phyloP scores from a whole-genome alignment of 78 protist species.

The Dictyostelium capitatum region DNA sequence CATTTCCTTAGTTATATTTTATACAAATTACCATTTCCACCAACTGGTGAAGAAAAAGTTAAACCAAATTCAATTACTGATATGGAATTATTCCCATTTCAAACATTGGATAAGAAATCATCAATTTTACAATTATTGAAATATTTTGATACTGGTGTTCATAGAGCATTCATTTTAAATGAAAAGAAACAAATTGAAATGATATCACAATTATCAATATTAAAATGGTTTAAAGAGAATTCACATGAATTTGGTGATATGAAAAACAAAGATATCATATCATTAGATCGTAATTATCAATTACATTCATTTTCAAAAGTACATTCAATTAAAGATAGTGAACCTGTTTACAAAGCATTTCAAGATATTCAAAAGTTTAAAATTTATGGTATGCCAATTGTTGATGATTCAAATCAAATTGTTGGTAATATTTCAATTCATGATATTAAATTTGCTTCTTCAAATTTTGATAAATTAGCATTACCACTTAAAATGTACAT shows the following conservation, averaged over 20 bases:
- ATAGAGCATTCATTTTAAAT: slow-evolving; percentile 67
- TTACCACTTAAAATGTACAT: slow-evolving; percentile 41
- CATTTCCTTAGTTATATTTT: slow-evolving; percentile 62
- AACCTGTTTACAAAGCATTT: slow-evolving; percentile 62
- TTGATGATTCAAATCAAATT: slow-evolving; percentile 11
- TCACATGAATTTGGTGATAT: slow-evolving; percentile 26
- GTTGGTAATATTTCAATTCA: slow-evolving; percentile 71
- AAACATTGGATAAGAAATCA: slow-evolving; percentile 39
- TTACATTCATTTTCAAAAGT: slow-evolving; percentile 54
- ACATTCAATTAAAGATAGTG: background rate
- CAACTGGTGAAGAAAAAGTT: slow-evolving; percentile 10
- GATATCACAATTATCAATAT: slow-evolving; percentile 42
- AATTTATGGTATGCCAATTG: slow-evolving; percentile 80
- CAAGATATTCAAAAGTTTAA: slow-evolving; percentile 36
- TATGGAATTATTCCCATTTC: slow-evolving; percentile 23
- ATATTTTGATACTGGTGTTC: slow-evolving; percentile 73
- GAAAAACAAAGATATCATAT: slow-evolving; percentile 11
- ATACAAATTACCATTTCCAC: slow-evolving; percentile 73
- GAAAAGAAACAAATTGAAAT: slow-evolving; percentile 66
- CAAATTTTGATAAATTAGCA: slow-evolving; percentile 49
- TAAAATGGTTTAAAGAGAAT: slow-evolving; percentile 50
- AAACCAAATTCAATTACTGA: background rate
- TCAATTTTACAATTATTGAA: slow-evolving; percentile 32
- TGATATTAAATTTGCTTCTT: slow-evolving; percentile 33
- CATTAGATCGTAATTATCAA: background rate